Evolutionary conservation across 2,329 filamentous ascomycete genomes (phyloP), one percentile per base, ranked within the genome.

Genomic region (Xylariaceae sp.): DNA sequence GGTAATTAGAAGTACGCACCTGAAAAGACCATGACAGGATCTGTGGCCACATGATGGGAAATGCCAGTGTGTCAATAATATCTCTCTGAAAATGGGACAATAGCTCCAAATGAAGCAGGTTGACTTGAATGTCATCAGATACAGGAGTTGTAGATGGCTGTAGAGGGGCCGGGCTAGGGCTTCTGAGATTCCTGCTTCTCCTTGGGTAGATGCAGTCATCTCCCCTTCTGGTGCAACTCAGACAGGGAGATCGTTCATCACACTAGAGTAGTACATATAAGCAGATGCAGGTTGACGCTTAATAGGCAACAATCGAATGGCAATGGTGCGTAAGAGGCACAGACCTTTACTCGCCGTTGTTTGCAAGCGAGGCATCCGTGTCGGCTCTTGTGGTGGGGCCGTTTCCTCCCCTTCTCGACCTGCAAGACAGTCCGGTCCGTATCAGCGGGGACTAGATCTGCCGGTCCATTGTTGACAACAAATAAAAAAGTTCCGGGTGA

Each of bases 21-120:
- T 48, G 41, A 33, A 48, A 48, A 11, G 45, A 44, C 45, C 45
- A 44, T n/a, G 36, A 40, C n/a, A 48, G 23, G 5, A 48, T 37
- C 10, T 32, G 29, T 32, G 39, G 11, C 45, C 45, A 48, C 2
- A 48, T 44, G 21, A 40, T 37, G 12, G 45, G 33, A 21, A 48
- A 48, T 16, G 36, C 27, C 12, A 48, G 45, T 32, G 36, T 48
- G 11, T 40, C 21, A 14, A 48, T 22, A 17, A 48, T 32, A 5
- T 40, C 33, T 3, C 32, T 44, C 17, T 48, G 22, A n/a, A 48
- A 48, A 48, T 48, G 45, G 3, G 35, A 44, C n/a, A 48, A 48
- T 19, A 48, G 19, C 32, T 48, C 45, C n/a, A 48, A 16, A 17
- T 48, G 45, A 1, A 48, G 41, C 17, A 48, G 37, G 23, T 48